Evolutionary conservation across 768 basidiomycete species (phyloP), one percentile per base, ranked within the genome.

Genomic region (Mycena polygramma): DNA sequence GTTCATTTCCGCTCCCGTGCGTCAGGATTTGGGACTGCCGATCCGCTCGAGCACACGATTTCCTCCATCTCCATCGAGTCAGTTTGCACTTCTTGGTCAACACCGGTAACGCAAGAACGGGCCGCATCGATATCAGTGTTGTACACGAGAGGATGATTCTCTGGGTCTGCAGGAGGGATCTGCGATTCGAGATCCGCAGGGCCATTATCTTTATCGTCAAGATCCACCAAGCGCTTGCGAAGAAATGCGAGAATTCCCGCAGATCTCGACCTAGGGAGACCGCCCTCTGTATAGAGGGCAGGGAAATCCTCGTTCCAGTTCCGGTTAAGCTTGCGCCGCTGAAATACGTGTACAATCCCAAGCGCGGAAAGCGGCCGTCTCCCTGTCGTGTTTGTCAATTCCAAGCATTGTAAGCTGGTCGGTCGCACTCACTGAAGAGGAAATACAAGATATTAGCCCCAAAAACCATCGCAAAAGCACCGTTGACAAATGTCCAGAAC

Each of bases 401-500:
- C 7, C 19, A 14, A 6, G 45, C 2, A 20, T n/a, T n/a, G n/a
- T n/a, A n/a, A n/a, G n/a, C n/a, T 2, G 2, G 45, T 15, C n/a
- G n/a, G n/a, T 15, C 4, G 43, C 17, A 45, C 43, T 45, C 9
- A 49, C 48, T 9, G 7, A n/a, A 49, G 20, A 49, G 20, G 48
- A 49, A 49, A 22, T 49, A 49, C 48, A 49, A 49, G 7, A 49
- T 19, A 49, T 49, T 22, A 11, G 20, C 48, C 5, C 48, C 48
- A 22, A 49, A 49, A 11, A 49, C 48, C 48, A 49, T 49, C 5
- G 48, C 48, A 11, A 49, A 49, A 7, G 48, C 48, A 11, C 48
- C 48, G 20, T 49, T 49, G 48, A 22, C 48, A 22, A 49, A 49
- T n/a, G 48, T 49, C 48, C 48, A 49, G n/a, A 49, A 49, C n/a